Evolutionary conservation across 306 rosid species (phyloP), one percentile per base, ranked within the genome.

Genomic region (Trifolium subterraneum): DNA sequence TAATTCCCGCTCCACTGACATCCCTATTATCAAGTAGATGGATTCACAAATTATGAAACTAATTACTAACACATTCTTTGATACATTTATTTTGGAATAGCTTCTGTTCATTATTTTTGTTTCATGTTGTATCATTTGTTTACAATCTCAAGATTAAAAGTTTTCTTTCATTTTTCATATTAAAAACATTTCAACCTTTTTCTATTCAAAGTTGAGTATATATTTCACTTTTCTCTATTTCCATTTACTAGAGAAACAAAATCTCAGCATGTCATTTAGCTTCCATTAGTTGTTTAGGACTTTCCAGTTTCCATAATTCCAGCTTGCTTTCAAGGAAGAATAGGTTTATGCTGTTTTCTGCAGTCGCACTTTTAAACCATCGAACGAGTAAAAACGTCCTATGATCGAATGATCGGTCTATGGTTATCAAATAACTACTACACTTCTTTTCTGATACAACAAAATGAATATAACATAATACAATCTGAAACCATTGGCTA

Each of bases 371-470:
- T 54, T 20, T 3, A 19, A 54, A 19, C 15, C 15, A 20, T 10
- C 7, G 31, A 54, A 54, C 60, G 10, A 9, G 29, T 22, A 22
- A 56, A 12, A 23, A 56, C 6, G 38, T 58, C 64, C 18, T 58
- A 23, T 58, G 35, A 11, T 56, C 39, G 8, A 36, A 36, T 0
- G 10, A 36, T 36, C 27, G 16, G 10, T 23, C 25, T 56, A 19
- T 23, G 35, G 18, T 12, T 23, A 12, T 56, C 20, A 7, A 22
- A 59, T 14, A 59, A 62, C 68, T 33, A 62, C 23, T 62, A 62
- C 68, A 62, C 20, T 59, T 59, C 23, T 62, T 62, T 62, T 35
- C 15, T 4, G n/a, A 62, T 62, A 4, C 47, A 60, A 60, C 42
- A 60, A 59, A 60, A 25, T 29, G 42, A 29, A 60, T 60, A 29